Evolutionary conservation across 345 rosid species (phyloP).

Genomic region (Cardamine resedifolia): DNA sequence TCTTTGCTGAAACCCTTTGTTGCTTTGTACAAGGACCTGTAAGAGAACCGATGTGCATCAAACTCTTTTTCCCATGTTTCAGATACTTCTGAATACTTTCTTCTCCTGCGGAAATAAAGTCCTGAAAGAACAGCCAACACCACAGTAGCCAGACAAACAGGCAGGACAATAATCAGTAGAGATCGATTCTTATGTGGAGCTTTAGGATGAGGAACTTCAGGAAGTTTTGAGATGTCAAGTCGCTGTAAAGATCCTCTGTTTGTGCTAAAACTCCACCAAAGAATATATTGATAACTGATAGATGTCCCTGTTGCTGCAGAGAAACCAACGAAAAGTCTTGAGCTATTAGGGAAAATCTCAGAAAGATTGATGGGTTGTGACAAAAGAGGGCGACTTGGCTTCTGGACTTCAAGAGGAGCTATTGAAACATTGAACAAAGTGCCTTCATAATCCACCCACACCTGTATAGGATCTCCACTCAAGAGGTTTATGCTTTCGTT

Average conservation of each 20-base stretch:
- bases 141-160: conserved; percentile 18
- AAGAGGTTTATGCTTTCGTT: conserved; percentile 36
- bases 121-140: conserved; percentile 30
- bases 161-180: conserved; percentile 20
- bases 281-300: conserved; percentile 45
- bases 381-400: conserved; percentile 54
- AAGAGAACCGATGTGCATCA: conserved; percentile 58
- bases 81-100: conserved; percentile 52
- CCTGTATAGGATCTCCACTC: conserved; percentile 50
- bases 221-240: conserved; percentile 51
- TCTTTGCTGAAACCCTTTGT: conserved; percentile 59
- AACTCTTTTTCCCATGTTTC: conserved; percentile 70
- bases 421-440: conserved; percentile 46
- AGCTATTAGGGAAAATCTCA: conserved; percentile 32
- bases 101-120: conserved; percentile 36
- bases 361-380: conserved; percentile 47
- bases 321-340: conserved; percentile 53
- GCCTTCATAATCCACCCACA: conserved; percentile 64
- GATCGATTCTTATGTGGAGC: conserved; percentile 19
- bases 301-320: conserved; percentile 57
- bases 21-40: conserved; percentile 53
- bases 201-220: conserved; percentile 43
- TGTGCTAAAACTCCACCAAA: conserved; percentile 65
- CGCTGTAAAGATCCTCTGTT: conserved; percentile 41
- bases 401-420: conserved; percentile 39